Percentiles rank a stretch among this genome's conserved stretches.
Conservation (phyloP, 495 filamentous ascomycete genomes). For the Pyronema domesticum region DNA sequence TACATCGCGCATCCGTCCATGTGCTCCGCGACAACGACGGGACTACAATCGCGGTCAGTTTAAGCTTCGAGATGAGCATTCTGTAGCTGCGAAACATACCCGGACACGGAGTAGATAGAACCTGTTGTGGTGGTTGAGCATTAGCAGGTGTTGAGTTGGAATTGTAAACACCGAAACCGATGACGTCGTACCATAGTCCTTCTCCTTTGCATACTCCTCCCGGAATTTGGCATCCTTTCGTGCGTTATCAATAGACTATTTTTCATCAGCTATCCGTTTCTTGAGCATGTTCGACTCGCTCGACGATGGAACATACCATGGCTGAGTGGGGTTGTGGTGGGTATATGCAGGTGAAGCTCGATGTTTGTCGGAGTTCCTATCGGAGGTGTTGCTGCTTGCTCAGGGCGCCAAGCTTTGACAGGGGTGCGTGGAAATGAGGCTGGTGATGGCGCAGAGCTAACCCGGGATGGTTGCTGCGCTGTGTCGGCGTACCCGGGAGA, state of each 20-base stretch:
- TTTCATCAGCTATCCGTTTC: not conserved
- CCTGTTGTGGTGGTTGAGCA: slow-evolving; percentile 26
- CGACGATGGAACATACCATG: not conserved
- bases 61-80: not conserved
- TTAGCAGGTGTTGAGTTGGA: slow-evolving; percentile 9
- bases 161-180: not conserved
- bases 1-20: slow-evolving; percentile 99
- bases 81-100: slow-evolving; percentile 32
- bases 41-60: slow-evolving; percentile 33
- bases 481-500: not conserved
- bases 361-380: not conserved
- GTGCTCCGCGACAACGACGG: slow-evolving; percentile 91
- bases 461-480: not conserved
- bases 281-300: no score
- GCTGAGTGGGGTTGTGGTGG: not conserved
- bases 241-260: slow-evolving; percentile 3
- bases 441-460: not conserved
- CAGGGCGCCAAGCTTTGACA: not conserved
- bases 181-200: slow-evolving; percentile 35
- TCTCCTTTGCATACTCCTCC: slow-evolving; percentile 32
- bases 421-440: no score
- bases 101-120: slow-evolving; percentile 66
- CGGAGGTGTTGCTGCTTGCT: not conserved
- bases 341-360: not conserved
- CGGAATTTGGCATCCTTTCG: slow-evolving; percentile 27